Evolutionary conservation across 2,329 filamentous ascomycete genomes (phyloP).

Genomic region (Pyrenophora tritici-repentis): DNA sequence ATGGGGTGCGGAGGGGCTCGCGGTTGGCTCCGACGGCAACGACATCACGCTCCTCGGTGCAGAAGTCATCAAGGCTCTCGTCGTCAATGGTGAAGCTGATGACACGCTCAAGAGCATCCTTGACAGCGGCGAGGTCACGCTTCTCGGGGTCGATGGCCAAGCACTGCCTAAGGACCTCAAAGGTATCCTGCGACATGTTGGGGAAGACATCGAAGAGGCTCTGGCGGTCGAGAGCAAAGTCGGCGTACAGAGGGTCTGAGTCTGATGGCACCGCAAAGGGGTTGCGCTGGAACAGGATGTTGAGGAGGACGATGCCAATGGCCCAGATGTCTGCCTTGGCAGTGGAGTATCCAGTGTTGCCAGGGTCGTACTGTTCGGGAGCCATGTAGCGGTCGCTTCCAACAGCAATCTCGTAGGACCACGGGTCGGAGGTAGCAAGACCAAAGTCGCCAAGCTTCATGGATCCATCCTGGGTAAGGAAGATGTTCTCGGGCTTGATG

Average conservation of each 20-base stretch:
- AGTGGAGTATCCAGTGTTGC: conserved; percentile 85
- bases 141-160: conserved; percentile 89
- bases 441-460: conserved; percentile 99
- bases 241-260: conserved; percentile 88
- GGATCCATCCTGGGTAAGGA: conserved; percentile 79
- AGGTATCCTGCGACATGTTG: conserved; percentile 98
- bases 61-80: conserved; percentile 91
- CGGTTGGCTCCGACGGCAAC: conserved; percentile 84
- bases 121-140: conserved; percentile 78
- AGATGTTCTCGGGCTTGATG: conserved; percentile 99
- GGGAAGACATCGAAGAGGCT: conserved; percentile 98
- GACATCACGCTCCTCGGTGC: conserved; percentile 75
- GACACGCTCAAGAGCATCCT: conserved; percentile 76
- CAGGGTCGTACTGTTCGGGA: conserved; percentile 94
- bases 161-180: conserved; percentile 87
- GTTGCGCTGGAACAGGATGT: conserved; percentile 95
- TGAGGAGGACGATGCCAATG: conserved; percentile 93
- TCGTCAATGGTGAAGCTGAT: conserved; percentile 94
- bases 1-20: conserved; percentile 93
- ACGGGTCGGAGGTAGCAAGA: conserved; percentile 83
- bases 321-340: conserved; percentile 96
- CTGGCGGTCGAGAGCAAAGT: conserved; percentile 92
- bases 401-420: conserved; percentile 91
- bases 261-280: conserved; percentile 90
- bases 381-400: conserved; percentile 99